phyloP scores from a whole-genome alignment of 805 yeast genomes.

The Starmerella davenportii region DNA sequence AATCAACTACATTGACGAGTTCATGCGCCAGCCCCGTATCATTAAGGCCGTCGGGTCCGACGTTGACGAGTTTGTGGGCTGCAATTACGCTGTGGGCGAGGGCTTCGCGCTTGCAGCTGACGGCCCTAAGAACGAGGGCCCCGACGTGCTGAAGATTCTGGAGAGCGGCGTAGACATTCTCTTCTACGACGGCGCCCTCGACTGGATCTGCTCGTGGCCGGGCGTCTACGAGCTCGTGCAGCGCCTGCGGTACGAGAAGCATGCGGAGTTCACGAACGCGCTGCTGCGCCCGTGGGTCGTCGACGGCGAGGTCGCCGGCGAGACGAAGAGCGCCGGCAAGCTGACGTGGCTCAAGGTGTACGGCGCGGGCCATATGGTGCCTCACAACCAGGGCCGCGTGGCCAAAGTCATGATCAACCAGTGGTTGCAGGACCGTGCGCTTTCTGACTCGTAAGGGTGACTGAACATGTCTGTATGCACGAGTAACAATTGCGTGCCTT shows the following conservation, averaged over 20 bases:
- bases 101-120: constrained; percentile 78
- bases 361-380: constrained; percentile 95
- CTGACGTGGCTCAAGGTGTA: constrained; percentile 70
- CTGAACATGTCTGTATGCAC: too few species aligned
- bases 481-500: too few species aligned
- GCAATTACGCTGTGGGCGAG: constrained; percentile 53
- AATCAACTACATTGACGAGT: constrained; percentile 55
- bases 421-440: constrained; percentile 35
- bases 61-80: constrained; percentile 38
- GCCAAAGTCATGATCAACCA: constrained; percentile 67
- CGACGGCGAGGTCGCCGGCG: constrained; percentile 39
- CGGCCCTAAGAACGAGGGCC: constrained; percentile 78
- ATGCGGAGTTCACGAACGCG: constrained; percentile 34
- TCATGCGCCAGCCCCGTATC: constrained; percentile 60
- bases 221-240: constrained; percentile 82
- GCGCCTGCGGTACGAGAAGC: constrained; percentile 44
- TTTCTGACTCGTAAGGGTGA: constrained; percentile 1
- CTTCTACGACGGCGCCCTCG: constrained; percentile 90
- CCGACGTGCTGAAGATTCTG: constrained; percentile 48
- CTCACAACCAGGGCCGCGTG: constrained; percentile 67
- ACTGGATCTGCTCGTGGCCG: constrained; percentile 90
- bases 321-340: constrained; percentile 50
- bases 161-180: constrained; percentile 64
- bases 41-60: constrained; percentile 78
- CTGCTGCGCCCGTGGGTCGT: constrained; percentile 23